These are phyloP conservation scores for Hanseniaspora vineae DNA, from an alignment of 805 yeast species.

Conservation along the genomic window DNA sequence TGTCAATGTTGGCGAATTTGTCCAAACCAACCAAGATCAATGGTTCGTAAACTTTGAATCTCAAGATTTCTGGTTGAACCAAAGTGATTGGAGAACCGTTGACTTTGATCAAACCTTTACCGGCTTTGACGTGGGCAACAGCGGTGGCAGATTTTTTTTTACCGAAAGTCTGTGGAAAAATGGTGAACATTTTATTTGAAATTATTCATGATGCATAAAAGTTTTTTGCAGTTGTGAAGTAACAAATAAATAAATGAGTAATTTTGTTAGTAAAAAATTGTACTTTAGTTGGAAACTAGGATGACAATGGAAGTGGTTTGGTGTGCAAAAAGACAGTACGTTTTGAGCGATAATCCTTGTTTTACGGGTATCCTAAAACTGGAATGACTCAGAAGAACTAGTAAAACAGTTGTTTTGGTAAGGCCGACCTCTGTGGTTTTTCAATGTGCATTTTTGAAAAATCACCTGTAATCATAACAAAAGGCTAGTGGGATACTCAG, in stretches of 20 bases:
- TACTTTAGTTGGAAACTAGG: too few species aligned
- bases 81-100: conserved; percentile 99
- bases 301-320: neutral
- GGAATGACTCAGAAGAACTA: neutral
- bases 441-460: too few species aligned
- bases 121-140: conserved; percentile 99
- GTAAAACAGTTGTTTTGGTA: neutral
- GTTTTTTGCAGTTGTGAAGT: neutral
- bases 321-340: too few species aligned
- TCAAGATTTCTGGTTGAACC: conserved; percentile 96
- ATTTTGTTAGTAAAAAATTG: neutral
- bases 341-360: too few species aligned
- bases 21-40: conserved; percentile 95
- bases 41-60: conserved; percentile 99
- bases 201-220: neutral
- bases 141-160: conserved; percentile 99
- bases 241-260: neutral
- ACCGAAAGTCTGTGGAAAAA: conserved; percentile 77
- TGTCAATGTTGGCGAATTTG: conserved; percentile 96
- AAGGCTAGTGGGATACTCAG: too few species aligned
- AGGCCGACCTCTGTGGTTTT: too few species aligned
- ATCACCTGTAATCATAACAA: too few species aligned
- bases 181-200: too few species aligned
- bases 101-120: conserved; percentile 98
- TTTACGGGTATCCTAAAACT: too few species aligned